Evolutionary conservation across 129 eudicot genomes (phyloP).

Genomic region (Pseudognaphalium luteoalbum): DNA sequence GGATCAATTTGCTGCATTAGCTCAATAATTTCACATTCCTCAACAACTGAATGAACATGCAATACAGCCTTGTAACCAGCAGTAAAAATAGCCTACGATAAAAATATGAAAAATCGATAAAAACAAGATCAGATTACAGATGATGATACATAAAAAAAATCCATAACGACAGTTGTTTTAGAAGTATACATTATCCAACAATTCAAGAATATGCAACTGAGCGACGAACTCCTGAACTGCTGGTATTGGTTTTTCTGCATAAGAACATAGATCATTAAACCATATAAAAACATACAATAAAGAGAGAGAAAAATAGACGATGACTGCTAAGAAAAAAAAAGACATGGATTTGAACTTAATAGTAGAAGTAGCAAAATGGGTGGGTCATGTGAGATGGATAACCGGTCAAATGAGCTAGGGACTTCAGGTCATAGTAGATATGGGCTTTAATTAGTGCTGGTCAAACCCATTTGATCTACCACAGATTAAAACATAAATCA

Average conservation of each 20-base stretch:
- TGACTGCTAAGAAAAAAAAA: too few relatives aligned
- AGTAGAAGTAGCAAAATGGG: neutral
- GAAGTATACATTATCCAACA: slow-evolving; percentile 73
- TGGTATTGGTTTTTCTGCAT: slow-evolving; percentile 72
- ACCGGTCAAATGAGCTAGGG: neutral
- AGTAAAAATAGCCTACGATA: slow-evolving; percentile 77
- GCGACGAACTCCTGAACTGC: slow-evolving; percentile 82
- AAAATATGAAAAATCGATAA: too few relatives aligned
- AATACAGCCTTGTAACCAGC: slow-evolving; percentile 96
- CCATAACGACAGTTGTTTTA: neutral
- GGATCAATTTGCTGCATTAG: slow-evolving; percentile 79
- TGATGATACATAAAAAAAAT: neutral
- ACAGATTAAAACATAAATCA: neutral
- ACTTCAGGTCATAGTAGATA: neutral
- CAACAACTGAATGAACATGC: slow-evolving; percentile 92
- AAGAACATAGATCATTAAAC: neutral
- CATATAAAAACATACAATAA: neutral
- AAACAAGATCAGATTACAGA: neutral
- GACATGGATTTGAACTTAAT: neutral
- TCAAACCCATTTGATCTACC: neutral
- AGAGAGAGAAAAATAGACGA: too few relatives aligned
- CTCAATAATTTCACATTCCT: slow-evolving; percentile 95
- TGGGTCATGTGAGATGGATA: neutral
- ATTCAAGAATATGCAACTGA: slow-evolving; percentile 85
- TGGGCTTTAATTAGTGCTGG: neutral